Evolutionary conservation across 2,329 filamentous ascomycete species (phyloP), one percentile per base, ranked within the genome.

Genomic region (Penicillium corylophilum): DNA sequence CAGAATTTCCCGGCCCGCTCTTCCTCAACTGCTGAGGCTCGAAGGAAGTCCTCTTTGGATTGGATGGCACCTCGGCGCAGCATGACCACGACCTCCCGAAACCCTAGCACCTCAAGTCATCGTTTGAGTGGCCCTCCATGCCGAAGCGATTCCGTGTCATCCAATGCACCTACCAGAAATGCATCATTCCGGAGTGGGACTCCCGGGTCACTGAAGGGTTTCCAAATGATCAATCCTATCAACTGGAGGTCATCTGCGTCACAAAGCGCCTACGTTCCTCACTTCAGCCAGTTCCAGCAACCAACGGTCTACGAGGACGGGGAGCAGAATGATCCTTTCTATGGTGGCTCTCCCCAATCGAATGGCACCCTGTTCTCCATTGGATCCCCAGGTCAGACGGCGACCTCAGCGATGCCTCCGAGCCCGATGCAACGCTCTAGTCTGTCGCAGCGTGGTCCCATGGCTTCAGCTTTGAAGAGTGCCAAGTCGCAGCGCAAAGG

Each of bases 401-500:
- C 43, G 2, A 59, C 48, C 9, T 53, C 46, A 22, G 46, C 55
- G 13, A 48, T 53, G 36, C 58, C 61, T 13, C 61, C 62, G 10
- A 62, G 57, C 35, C 54, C 63, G 5, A 53, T 64, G 54, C 62
- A 62, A 13, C 45, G 54, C 20, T 50, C 61, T 6, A 64, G 61
- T 28, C 48, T 56, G 13, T 61, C 63, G 23, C 48, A 53, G 10
- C 65, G 56, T 35, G 50, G 56, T 2, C 59, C 63, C 26, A 46
- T 69, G 31, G 54, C 63, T 18, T 72, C 70, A 4, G 69, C 69
- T 5, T 46, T 71, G 47, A 71, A 71, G 45, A 62, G 63, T 7
- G 60, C 63, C 3, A 68, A 62, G 9, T 63, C 63, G 1, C 60
- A 64, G n/a, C 67, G 69, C 24, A 72, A 71, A 47, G 70, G 71